These are phyloP conservation scores for Coniferiporia weirii DNA, from an alignment of 1,284 basidiomycete species.

Conservation along the genomic window DNA sequence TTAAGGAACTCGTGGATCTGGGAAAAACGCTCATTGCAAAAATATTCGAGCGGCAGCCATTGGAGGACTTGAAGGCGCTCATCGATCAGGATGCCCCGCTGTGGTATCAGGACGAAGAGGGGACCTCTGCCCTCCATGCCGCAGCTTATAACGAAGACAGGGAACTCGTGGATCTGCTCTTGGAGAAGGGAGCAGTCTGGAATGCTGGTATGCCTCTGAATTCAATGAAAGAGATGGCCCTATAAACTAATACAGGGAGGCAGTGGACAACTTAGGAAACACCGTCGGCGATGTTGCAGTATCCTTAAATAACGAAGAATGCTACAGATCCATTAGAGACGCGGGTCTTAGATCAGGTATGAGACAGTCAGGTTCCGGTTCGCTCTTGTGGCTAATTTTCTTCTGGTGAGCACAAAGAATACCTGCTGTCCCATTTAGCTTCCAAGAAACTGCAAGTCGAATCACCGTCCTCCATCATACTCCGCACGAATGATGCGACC, in stretches of 20 bases:
- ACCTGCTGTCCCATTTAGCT: slow-evolving; percentile 58
- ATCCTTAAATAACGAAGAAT: slow-evolving; percentile 71
- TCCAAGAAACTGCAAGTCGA: slow-evolving; percentile 35
- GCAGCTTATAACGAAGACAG: slow-evolving; percentile 74
- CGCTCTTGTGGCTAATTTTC: slow-evolving; percentile 12
- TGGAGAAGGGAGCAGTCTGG: slow-evolving; percentile 88
- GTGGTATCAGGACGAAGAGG: slow-evolving; percentile 89
- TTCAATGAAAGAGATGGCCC: background rate
- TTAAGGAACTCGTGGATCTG: background rate
- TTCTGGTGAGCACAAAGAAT: slow-evolving; percentile 39
- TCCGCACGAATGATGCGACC: slow-evolving; percentile 55
- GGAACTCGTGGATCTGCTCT: slow-evolving; percentile 57
- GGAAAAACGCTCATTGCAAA: slow-evolving; percentile 55
- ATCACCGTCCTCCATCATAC: slow-evolving; percentile 42
- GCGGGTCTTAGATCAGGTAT: slow-evolving; percentile 83
- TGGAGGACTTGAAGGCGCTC: slow-evolving; percentile 45
- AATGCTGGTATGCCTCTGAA: slow-evolving; percentile 57
- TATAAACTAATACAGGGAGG: background rate
- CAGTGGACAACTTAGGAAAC: slow-evolving; percentile 73
- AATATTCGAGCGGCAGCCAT: slow-evolving; percentile 49
- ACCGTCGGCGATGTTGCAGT: slow-evolving; percentile 87
- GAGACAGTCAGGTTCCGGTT: slow-evolving; percentile 13
- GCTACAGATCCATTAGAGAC: slow-evolving; percentile 76
- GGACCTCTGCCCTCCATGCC: slow-evolving; percentile 84
- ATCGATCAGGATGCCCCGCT: slow-evolving; percentile 77